Evolutionary conservation across 768 basidiomycete species (phyloP).

Genomic region (Mycena vitilis): DNA sequence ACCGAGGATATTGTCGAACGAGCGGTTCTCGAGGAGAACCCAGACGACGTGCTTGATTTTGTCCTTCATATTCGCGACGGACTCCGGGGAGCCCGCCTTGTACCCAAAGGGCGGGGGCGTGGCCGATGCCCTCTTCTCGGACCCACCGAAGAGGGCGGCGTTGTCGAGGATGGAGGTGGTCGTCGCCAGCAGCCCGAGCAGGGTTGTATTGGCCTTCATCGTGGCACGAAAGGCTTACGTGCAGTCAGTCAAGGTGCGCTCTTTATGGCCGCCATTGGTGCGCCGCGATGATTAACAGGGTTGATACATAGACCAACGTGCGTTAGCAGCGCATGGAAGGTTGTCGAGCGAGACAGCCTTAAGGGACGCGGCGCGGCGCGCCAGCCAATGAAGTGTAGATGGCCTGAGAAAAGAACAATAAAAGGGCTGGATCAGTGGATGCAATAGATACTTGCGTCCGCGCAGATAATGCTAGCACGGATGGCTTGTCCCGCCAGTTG

Average conservation of each 20-base stretch:
- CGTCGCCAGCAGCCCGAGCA: conserved; percentile 34
- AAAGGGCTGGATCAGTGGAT: too few relatives aligned
- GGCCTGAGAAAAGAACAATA: background rate
- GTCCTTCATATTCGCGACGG: conserved; percentile 36
- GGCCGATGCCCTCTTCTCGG: background rate
- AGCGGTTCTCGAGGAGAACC: conserved; percentile 44
- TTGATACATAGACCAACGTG: too few relatives aligned
- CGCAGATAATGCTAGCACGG: too few relatives aligned
- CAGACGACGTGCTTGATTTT: conserved; percentile 43
- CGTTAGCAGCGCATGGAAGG: too few relatives aligned
- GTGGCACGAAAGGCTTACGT: background rate
- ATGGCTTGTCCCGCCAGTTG: too few relatives aligned
- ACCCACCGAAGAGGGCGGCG: conserved; percentile 2
- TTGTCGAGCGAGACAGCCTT: too few relatives aligned
- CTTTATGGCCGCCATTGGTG: conserved; percentile 8
- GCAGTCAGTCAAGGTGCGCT: background rate
- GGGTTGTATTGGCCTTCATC: conserved; percentile 36
- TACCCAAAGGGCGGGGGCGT: conserved; percentile 34
- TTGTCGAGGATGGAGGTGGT: conserved; percentile 30
- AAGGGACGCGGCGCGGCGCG: too few relatives aligned
- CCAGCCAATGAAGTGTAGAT: too few relatives aligned
- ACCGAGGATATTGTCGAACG: conserved; percentile 46
- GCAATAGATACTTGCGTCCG: too few relatives aligned
- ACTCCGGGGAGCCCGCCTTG: conserved; percentile 34
- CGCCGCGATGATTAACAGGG: too few relatives aligned